Conservation (phyloP, 768 basidiomycete species). For the Xerocomellus chrysenteron region DNA sequence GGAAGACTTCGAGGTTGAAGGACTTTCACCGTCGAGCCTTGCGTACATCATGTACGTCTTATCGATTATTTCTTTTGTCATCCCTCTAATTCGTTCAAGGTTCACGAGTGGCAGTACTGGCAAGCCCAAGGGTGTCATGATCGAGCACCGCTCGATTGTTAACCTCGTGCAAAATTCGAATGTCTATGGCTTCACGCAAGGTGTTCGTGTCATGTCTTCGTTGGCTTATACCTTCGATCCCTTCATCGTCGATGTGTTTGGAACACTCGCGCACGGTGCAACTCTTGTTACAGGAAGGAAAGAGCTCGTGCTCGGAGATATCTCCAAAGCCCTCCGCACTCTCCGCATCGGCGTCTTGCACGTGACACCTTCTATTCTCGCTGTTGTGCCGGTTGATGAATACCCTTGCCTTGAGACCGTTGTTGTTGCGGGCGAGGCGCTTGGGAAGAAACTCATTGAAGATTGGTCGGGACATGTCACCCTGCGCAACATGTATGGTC, state of each 20-base stretch:
- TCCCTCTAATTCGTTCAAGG: constrained; percentile 4
- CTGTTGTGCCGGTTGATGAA: constrained; percentile 25
- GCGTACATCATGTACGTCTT: constrained; percentile 28
- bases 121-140: constrained; percentile 25
- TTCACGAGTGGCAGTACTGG: constrained; percentile 26
- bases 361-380: constrained; percentile 32
- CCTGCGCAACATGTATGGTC: constrained; percentile 36
- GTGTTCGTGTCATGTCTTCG: constrained; percentile 27
- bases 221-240: constrained; percentile 32
- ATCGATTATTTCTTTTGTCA: neutral
- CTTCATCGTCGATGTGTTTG: constrained; percentile 20
- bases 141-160: constrained; percentile 21
- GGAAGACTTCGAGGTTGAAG: constrained; percentile 22
- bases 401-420: constrained; percentile 29
- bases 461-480: constrained; percentile 27
- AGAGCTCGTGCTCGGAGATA: constrained; percentile 32
- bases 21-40: constrained; percentile 20
- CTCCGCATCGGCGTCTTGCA: constrained; percentile 28
- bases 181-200: constrained; percentile 23
- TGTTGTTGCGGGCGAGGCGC: constrained; percentile 26
- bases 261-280: constrained; percentile 19
- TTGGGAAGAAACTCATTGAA: constrained; percentile 23
- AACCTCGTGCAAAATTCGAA: constrained; percentile 23
- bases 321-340: constrained; percentile 25
- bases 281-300: constrained; percentile 23